Base-by-base conservation (phyloP, 371 early-diverging fungal species). In the Mucor racemosus region DNA sequence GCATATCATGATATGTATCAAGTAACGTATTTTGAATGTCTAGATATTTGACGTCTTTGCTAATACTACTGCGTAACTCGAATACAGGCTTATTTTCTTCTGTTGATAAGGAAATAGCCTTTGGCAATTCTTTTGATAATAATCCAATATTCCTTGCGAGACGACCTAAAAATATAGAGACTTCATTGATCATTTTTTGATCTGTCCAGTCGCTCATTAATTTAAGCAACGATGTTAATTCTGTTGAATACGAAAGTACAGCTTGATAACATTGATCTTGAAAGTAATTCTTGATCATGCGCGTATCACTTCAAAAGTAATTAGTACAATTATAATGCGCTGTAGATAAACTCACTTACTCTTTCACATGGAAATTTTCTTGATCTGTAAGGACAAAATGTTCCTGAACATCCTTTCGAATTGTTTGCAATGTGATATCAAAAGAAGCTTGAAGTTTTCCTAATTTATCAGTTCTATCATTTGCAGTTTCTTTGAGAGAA, bases 91-190 rank as follows among this genome's bases (percentile, higher is more conserved):
- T 19, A 14, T 68, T 58, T 11, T 35, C 35, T n/a, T 68, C 66
- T 35, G 41, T 40, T 19, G 62, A 53, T 26, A 74, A 21, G 1
- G 69, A 65, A 13, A 82, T 44, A 14, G 71, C 44, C 1, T 66
- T 68, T 14, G 77, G 76, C 26, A 82, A 44, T 55, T 80, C 76
- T 21, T 75, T 75, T 5, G 83, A 80, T 11, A 67, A 53, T 13
- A 61, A 21, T 1, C 67, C 75, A 64, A 82, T 76, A 33, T 72
- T 65, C 7, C 68, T 62, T 8, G 80, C 78, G 9, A 82, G 58
- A 26, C 80, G 68, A 10, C 79, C 83, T 17, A 82, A 36, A 38
- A 74, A 69, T 4, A 82, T 70, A 6, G 74, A 62, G 7, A 71
- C 10, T 34, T 73, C 68, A 54, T 75, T 73, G 5, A 67, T 74